phyloP scores from a whole-genome alignment of 495 filamentous ascomycete genomes.

The Aspergillus heteromorphus region DNA sequence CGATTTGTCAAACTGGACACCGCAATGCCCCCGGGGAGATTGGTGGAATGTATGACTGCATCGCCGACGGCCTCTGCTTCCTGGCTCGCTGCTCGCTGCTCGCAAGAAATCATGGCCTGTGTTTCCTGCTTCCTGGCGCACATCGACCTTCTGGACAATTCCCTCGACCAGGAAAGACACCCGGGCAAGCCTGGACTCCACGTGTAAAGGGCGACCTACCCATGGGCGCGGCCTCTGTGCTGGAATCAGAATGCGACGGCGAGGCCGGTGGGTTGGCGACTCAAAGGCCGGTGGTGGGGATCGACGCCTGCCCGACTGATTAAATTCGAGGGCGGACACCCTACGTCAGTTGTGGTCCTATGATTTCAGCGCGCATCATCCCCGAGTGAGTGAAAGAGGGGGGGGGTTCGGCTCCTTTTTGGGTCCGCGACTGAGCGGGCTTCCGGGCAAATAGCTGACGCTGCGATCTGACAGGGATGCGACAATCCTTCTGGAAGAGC shows the following conservation, averaged over 20 bases:
- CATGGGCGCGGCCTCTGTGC: background rate
- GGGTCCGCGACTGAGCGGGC: background rate
- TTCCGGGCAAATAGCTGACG: background rate
- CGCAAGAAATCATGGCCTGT: background rate
- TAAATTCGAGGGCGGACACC: conserved; percentile 5
- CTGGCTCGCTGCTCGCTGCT: no score
- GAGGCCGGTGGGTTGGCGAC: background rate
- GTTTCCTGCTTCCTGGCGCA: background rate
- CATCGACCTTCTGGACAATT: background rate
- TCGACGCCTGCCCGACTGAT: conserved; percentile 6
- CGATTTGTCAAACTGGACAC: background rate
- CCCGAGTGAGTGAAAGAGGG: background rate
- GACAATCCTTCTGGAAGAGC: background rate
- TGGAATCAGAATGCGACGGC: background rate
- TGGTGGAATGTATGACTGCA: background rate
- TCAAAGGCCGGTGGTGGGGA: conserved; percentile 2
- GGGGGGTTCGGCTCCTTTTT: conserved; percentile 3
- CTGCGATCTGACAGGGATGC: background rate
- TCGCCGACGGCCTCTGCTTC: background rate
- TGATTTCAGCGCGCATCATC: conserved; percentile 21
- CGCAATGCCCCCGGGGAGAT: background rate
- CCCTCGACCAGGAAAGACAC: background rate
- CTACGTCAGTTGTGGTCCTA: conserved; percentile 22
- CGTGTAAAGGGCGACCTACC: background rate
- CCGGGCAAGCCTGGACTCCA: background rate